Conservation (phyloP, 176 grass and related monocot genomes). For the Luzula sylvatica region DNA sequence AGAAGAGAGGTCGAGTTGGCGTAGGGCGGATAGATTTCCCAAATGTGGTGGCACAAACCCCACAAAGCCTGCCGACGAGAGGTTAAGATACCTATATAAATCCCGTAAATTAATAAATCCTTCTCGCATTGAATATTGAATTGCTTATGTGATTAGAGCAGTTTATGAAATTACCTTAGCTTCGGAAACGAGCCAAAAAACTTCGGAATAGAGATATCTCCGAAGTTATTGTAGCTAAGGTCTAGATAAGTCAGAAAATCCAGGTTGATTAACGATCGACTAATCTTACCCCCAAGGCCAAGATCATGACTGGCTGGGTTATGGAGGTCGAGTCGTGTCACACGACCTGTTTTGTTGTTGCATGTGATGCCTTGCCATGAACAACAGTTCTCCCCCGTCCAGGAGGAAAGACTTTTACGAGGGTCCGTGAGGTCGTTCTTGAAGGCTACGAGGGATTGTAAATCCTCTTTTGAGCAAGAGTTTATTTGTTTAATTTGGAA, state of each 20-base stretch:
- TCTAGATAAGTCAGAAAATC: slow-evolving; percentile 16
- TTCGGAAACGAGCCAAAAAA: slow-evolving; percentile 17
- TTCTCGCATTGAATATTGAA: too few species aligned
- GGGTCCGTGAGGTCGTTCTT: slow-evolving; percentile 12
- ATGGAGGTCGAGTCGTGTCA: slow-evolving; percentile 3
- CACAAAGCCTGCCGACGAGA: slow-evolving; percentile 2
- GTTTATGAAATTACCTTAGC: neutral
- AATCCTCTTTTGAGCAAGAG: slow-evolving; percentile 11
- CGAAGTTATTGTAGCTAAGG: slow-evolving; percentile 25
- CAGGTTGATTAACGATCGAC: slow-evolving; percentile 5
- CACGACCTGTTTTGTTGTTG: slow-evolving; percentile 10
- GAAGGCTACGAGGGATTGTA: slow-evolving; percentile 16
- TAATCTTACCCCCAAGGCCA: slow-evolving; percentile 11
- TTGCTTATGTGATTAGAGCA: too few species aligned
- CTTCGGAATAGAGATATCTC: neutral
- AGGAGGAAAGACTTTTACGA: slow-evolving; percentile 10
- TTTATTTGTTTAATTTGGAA: slow-evolving; percentile 4
- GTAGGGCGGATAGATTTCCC: slow-evolving; percentile 19
- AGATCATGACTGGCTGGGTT: neutral
- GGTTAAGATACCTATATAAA: slow-evolving; percentile 17
- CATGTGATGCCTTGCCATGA: slow-evolving; percentile 17
- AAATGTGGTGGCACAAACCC: slow-evolving; percentile 24
- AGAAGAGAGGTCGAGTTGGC: slow-evolving; percentile 11
- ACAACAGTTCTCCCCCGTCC: slow-evolving; percentile 13
- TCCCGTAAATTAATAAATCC: neutral